A percentile compares a stretch with the other conserved stretches of the same genome.
These are phyloP conservation scores for Pseudogymnoascus sp. DNA, from an alignment of 2,329 filamentous ascomycete genomes.

Conservation along the genomic window DNA sequence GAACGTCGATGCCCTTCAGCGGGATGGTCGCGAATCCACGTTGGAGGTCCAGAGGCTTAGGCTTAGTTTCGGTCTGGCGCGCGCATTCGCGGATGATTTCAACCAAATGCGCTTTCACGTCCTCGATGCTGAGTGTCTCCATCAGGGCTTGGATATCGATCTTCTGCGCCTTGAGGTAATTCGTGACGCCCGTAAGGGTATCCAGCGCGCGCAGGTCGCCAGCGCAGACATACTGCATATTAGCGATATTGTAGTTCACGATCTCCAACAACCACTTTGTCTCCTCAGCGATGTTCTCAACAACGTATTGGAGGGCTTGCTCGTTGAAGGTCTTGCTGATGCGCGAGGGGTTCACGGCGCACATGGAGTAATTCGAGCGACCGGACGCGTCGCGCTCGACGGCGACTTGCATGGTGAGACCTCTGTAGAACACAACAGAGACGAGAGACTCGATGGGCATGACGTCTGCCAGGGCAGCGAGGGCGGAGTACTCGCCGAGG, in stretches of 20 bases:
- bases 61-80: slow-evolving; percentile 81
- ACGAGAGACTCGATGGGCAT: slow-evolving; percentile 99
- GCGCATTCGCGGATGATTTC: slow-evolving; percentile 88
- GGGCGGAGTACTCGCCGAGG: slow-evolving; percentile 93
- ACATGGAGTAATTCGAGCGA: slow-evolving; percentile 98
- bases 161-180: slow-evolving; percentile 94
- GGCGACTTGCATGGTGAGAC: slow-evolving; percentile 97
- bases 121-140: slow-evolving; percentile 76
- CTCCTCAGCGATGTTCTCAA: slow-evolving; percentile 88
- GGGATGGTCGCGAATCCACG: slow-evolving; percentile 96
- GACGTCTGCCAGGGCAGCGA: slow-evolving; percentile 92
- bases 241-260: slow-evolving; percentile 89
- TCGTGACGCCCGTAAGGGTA: slow-evolving; percentile 62
- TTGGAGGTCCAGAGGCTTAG: slow-evolving; percentile 79
- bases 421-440: slow-evolving; percentile 98
- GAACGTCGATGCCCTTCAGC: slow-evolving; percentile 93
- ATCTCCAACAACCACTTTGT: slow-evolving; percentile 96
- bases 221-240: slow-evolving; percentile 68
- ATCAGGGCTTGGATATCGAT: slow-evolving; percentile 94
- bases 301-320: slow-evolving; percentile 91
- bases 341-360: slow-evolving; percentile 94
- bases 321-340: slow-evolving; percentile 99
- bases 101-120: slow-evolving; percentile 81
- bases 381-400: slow-evolving; percentile 91
- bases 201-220: slow-evolving; percentile 66